Evolutionary conservation across 2,329 filamentous ascomycete genomes (phyloP).

Genomic region (Fusarium graminum): DNA sequence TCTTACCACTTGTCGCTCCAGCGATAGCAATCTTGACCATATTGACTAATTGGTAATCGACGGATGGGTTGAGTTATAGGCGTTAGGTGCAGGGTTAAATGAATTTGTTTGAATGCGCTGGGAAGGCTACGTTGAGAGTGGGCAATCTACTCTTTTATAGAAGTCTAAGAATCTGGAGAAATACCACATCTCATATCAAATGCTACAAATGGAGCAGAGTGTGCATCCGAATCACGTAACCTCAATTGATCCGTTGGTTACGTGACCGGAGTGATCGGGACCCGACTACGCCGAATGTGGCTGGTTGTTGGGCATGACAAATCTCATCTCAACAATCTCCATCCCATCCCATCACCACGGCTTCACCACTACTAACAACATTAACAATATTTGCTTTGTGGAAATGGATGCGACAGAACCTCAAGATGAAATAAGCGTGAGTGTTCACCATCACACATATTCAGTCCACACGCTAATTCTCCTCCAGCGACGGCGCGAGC

Average conservation of each 20-base stretch:
- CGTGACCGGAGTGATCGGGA: conserved; percentile 7
- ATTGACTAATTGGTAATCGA: not conserved
- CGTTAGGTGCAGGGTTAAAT: not conserved
- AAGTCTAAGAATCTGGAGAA: not conserved
- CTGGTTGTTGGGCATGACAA: not conserved
- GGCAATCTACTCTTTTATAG: not conserved
- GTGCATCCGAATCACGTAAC: conserved; percentile 9
- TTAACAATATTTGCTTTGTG: not conserved
- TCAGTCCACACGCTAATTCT: not conserved
- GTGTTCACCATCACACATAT: rapidly evolving
- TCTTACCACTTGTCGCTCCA: conserved; percentile 6
- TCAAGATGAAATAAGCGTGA: not conserved
- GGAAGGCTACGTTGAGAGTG: not conserved
- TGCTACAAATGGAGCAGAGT: not conserved
- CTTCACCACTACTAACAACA: no score
- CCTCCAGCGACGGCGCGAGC: conserved; percentile 13
- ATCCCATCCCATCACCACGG: not conserved
- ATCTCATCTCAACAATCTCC: not conserved
- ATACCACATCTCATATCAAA: not conserved
- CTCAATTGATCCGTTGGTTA: conserved; percentile 8
- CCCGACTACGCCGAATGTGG: not conserved
- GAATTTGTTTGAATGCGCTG: no score
- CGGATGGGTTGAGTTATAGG: not conserved
- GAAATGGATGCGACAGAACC: not conserved
- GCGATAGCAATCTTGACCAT: conserved; percentile 24